Evolutionary conservation across 805 yeast species (phyloP), one percentile per base, ranked within the genome.

Genomic region (Candida yuanshanica): DNA sequence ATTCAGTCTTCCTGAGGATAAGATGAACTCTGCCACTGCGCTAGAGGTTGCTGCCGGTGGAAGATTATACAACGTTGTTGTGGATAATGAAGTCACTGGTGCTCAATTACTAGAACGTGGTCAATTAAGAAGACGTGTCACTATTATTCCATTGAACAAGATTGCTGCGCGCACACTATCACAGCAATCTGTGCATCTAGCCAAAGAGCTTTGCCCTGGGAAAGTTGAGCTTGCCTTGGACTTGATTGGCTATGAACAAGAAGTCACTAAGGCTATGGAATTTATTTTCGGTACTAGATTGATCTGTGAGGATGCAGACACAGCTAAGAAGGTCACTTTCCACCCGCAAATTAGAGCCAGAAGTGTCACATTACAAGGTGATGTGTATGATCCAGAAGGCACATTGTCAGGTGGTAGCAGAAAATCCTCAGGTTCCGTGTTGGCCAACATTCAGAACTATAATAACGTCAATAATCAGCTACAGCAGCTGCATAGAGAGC

Each of bases 11-110:
- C 73, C 74, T 14, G 78, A 80, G 34, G 58, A 68, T 1, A 76
- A 82, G 37, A 58, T 64, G 41, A 74, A 75, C 20, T 78, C 81
- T 40, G 82, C 95, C 1, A 70, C 81, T 20, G 99, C 99, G 1
- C 66, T 93, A 26, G 97, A 93, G 62, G 83, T 87, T 2, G 83
- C 95, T 58, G 99, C 97, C 2, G 99, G 99, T 36, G 95, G 91
- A 5, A 71, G 90, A 51, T 63, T 95, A 23, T 95, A 79, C 60
- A 89, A 90, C 54, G 85, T 95, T 26, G 88, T 93, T 38, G 98
- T 95, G 23, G 97, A 89, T 52, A 81, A 77, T 46, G 95, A 91
- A 44, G 77, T 68, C 16, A 82, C 87, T 4, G 98, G 95, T n/a
- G 73, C 95, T 0, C 83, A 81, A 42, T 63, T 93, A 9, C 69